phyloP scores from a whole-genome alignment of 2,329 filamentous ascomycete genomes.

The Botrytis hyacinthi region DNA sequence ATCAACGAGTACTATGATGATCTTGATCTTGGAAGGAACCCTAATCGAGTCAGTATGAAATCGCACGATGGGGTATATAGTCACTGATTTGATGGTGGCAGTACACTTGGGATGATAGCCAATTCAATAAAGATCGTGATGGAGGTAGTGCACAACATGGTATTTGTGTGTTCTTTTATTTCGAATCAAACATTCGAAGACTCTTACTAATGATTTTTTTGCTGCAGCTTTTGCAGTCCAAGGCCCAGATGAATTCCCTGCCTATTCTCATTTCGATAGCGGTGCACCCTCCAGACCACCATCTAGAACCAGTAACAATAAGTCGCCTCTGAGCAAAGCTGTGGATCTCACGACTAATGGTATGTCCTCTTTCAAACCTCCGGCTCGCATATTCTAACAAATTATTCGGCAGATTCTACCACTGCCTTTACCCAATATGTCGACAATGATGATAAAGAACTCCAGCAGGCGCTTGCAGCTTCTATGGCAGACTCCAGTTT shows the following conservation, averaged over 20 bases:
- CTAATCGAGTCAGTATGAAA: slow-evolving; percentile 40
- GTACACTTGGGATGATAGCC: slow-evolving; percentile 56
- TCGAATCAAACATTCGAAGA: not conserved
- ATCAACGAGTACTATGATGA: slow-evolving; percentile 54
- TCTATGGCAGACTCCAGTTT: slow-evolving; percentile 53
- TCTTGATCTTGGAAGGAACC: slow-evolving; percentile 31
- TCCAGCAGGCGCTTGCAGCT: slow-evolving; percentile 55
- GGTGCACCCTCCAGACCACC: slow-evolving; percentile 54
- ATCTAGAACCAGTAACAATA: slow-evolving; percentile 54
- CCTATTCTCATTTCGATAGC: slow-evolving; percentile 17
- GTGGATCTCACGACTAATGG: slow-evolving; percentile 47
- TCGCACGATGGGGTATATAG: not conserved
- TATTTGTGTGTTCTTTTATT: slow-evolving; percentile 43
- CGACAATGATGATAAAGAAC: slow-evolving; percentile 49
- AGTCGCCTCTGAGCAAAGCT: slow-evolving; percentile 55
- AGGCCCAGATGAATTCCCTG: slow-evolving; percentile 20
- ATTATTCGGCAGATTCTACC: slow-evolving; percentile 27
- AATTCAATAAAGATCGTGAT: slow-evolving; percentile 54
- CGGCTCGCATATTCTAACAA: not conserved
- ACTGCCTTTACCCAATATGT: slow-evolving; percentile 30
- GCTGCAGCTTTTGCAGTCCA: slow-evolving; percentile 17
- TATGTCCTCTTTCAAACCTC: not conserved
- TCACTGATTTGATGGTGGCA: slow-evolving; percentile 22
- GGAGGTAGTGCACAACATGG: slow-evolving; percentile 44
- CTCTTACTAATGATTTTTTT: not conserved